These are phyloP conservation scores for Paramecium caudatum DNA, from an alignment of 73 alveolate genomes.

Conservation along the genomic window DNA sequence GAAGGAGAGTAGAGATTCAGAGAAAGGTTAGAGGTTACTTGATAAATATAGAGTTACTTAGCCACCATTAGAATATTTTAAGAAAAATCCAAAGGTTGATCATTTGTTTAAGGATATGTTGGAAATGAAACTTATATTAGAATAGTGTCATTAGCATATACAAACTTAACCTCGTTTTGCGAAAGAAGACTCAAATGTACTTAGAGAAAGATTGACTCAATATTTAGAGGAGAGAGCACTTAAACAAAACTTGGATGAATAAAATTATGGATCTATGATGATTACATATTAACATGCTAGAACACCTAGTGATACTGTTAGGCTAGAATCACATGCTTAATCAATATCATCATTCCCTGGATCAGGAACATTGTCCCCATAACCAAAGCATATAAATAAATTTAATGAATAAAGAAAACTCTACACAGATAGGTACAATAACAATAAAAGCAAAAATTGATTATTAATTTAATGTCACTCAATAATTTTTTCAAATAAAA, in stretches of 20 bases:
- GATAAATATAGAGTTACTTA: conserved; percentile 45
- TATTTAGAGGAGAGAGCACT: conserved; percentile 7
- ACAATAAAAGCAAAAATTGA: not conserved
- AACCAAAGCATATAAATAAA: not conserved
- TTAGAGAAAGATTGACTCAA: not conserved
- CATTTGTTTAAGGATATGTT: conserved; percentile 54
- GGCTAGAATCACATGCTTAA: not conserved
- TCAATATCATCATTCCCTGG: not conserved
- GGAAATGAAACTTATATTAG: conserved; percentile 42
- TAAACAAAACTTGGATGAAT: not conserved
- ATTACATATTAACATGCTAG: conserved; percentile 8
- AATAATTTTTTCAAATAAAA: too few species aligned
- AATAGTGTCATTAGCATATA: conserved; percentile 24
- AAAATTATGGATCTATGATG: conserved; percentile 21
- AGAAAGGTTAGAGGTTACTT: not conserved
- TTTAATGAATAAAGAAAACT: conserved; percentile 11
- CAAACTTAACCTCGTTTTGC: conserved; percentile 12
- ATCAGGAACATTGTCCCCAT: conserved; percentile 10
- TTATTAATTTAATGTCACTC: too few species aligned
- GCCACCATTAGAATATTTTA: conserved; percentile 35
- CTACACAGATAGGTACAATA: not conserved
- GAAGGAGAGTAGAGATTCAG: not conserved
- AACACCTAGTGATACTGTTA: conserved; percentile 8
- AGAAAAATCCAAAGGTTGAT: conserved; percentile 58
- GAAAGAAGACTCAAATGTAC: conserved; percentile 26